Conservation (phyloP, 345 rosid species). For the Turnera subulata region DNA sequence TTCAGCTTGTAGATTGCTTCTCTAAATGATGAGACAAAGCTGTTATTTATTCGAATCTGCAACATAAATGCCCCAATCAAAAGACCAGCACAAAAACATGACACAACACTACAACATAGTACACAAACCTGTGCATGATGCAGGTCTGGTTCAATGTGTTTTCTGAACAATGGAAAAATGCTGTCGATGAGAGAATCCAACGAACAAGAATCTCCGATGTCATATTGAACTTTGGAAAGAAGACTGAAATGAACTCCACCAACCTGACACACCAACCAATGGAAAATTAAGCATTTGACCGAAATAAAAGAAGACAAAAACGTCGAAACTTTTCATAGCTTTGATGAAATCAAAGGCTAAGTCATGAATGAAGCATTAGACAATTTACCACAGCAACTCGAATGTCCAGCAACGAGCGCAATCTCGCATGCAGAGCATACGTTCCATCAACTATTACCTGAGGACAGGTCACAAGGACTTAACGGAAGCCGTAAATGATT, state of each 20-base stretch:
- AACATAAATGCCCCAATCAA: slow-evolving; percentile 28
- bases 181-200: slow-evolving; percentile 94
- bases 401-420: slow-evolving; percentile 96
- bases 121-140: slow-evolving; percentile 95
- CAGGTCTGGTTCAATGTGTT: slow-evolving; percentile 98
- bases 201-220: slow-evolving; percentile 95
- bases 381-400: slow-evolving; percentile 94
- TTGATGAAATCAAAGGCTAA: slow-evolving; percentile 1
- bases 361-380: background rate
- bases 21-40: slow-evolving; percentile 96
- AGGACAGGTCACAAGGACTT: slow-evolving; percentile 21
- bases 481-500: slow-evolving; percentile 12
- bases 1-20: slow-evolving; percentile 98
- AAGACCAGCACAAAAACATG: slow-evolving; percentile 18
- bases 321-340: slow-evolving; percentile 1
- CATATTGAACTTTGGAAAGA: slow-evolving; percentile 92
- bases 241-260: slow-evolving; percentile 99
- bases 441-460: slow-evolving; percentile 99
- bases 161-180: slow-evolving; percentile 94
- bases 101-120: slow-evolving; percentile 11
- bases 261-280: slow-evolving; percentile 50
- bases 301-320: slow-evolving; percentile 7
- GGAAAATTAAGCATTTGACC: too few relatives aligned
- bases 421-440: slow-evolving; percentile 84
- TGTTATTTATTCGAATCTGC: slow-evolving; percentile 98